These are phyloP conservation scores for Penicillium cosmopolitanum DNA, from an alignment of 495 filamentous ascomycete genomes.

Conservation along the genomic window DNA sequence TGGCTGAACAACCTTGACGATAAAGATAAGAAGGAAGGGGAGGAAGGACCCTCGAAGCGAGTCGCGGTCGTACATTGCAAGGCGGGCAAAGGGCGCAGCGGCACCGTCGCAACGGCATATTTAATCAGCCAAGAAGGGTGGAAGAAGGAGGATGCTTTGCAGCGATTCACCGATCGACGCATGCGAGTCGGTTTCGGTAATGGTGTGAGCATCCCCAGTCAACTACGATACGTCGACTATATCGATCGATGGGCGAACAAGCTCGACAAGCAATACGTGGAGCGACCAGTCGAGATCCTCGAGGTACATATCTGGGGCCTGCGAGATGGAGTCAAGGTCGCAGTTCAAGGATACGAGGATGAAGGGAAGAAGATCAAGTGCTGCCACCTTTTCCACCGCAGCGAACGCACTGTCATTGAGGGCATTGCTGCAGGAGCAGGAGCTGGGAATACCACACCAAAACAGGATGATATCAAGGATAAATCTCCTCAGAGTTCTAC, in stretches of 20 bases:
- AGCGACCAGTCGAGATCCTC: constrained; percentile 79
- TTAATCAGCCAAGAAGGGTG: constrained; percentile 89
- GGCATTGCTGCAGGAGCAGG: constrained; percentile 16
- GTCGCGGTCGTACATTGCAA: constrained; percentile 96
- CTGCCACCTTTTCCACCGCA: constrained; percentile 76
- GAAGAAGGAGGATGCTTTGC: constrained; percentile 75
- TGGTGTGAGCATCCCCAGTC: constrained; percentile 92
- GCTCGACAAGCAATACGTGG: constrained; percentile 76
- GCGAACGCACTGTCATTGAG: constrained; percentile 75
- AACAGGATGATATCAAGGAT: neutral
- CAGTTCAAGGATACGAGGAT: constrained; percentile 82
- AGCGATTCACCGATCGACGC: constrained; percentile 80
- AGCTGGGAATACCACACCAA: neutral
- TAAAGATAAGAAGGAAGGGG: constrained; percentile 25
- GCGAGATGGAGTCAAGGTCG: constrained; percentile 83
- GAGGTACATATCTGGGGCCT: constrained; percentile 92
- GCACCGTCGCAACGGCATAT: constrained; percentile 85
- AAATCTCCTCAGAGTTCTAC: neutral
- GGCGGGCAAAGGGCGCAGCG: constrained; percentile 92
- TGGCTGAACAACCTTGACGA: constrained; percentile 69
- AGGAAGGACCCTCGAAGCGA: constrained; percentile 40
- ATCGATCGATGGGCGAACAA: constrained; percentile 81
- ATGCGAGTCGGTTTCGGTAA: constrained; percentile 88
- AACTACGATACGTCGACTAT: constrained; percentile 87
- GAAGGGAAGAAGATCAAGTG: constrained; percentile 84